These are phyloP conservation scores for Eutypella sp. DNA, from an alignment of 2,329 filamentous ascomycete species.

Conservation along the genomic window DNA sequence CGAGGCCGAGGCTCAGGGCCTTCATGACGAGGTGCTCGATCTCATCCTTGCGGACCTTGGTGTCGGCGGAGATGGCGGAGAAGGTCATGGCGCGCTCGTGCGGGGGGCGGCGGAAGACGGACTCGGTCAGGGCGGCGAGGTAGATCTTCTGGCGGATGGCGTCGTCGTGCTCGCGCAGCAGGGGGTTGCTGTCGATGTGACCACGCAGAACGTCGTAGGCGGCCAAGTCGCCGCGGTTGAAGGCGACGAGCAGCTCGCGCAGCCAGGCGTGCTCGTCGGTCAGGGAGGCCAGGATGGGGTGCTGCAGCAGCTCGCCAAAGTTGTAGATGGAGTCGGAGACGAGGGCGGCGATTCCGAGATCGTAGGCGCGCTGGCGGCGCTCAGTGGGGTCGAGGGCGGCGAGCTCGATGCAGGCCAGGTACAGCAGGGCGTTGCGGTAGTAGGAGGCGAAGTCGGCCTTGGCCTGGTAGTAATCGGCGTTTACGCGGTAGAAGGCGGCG, in stretches of 20 bases:
- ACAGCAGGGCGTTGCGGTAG: conserved; percentile 96
- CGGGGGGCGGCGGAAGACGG: conserved; percentile 90
- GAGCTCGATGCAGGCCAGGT: conserved; percentile 92
- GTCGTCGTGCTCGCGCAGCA: conserved; percentile 72
- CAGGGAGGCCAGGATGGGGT: conserved; percentile 89
- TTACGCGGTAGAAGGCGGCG: conserved; percentile 92
- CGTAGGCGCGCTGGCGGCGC: conserved; percentile 79
- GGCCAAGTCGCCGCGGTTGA: conserved; percentile 88
- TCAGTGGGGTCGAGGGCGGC: conserved; percentile 68
- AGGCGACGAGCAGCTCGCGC: conserved; percentile 91
- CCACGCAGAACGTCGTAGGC: conserved; percentile 80
- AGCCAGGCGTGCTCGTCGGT: conserved; percentile 79
- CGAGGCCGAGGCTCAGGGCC: conserved; percentile 85
- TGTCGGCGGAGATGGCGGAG: conserved; percentile 80
- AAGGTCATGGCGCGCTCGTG: conserved; percentile 96
- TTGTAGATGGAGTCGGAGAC: conserved; percentile 98
- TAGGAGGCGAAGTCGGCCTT: conserved; percentile 93
- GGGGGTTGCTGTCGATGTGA: conserved; percentile 73
- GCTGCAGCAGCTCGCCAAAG: conserved; percentile 96
- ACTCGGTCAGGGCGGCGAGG: conserved; percentile 90
- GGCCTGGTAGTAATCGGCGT: conserved; percentile 90
- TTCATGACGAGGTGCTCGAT: conserved; percentile 99
- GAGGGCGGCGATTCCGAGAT: conserved; percentile 85
- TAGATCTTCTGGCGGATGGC: conserved; percentile 98
- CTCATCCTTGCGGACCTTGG: conserved; percentile 83